Evolutionary conservation across 192 early-diverging fungal species (phyloP).

Genomic region (Geosiphon pyriformis): DNA sequence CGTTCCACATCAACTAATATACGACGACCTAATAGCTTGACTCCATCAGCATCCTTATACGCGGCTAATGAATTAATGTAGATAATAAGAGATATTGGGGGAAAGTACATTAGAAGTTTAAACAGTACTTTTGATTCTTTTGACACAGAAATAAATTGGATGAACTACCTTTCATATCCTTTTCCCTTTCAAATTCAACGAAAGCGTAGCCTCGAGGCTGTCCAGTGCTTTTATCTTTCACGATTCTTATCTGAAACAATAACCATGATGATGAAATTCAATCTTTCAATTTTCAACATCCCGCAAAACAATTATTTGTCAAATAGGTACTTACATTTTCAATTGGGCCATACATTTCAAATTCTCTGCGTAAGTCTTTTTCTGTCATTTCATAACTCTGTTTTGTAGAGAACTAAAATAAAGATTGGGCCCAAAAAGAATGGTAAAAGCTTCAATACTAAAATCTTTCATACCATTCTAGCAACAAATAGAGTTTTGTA

Average conservation of each 20-base stretch:
- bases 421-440: too few relatives aligned
- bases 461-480: constrained; percentile 53
- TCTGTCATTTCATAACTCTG: constrained; percentile 70
- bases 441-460: neutral
- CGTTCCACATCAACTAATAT: constrained; percentile 93
- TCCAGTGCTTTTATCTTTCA: constrained; percentile 52
- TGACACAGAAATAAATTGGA: neutral
- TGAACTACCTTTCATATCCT: constrained; percentile 30
- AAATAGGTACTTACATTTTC: constrained; percentile 59
- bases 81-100: neutral
- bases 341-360: constrained; percentile 76
- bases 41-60: constrained; percentile 83
- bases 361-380: constrained; percentile 67
- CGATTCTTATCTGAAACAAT: constrained; percentile 72
- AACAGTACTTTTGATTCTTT: neutral
- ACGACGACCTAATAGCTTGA: constrained; percentile 78
- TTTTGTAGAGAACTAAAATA: neutral
- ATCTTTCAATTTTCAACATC: too few relatives aligned
- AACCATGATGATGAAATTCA: too few relatives aligned
- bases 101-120: neutral
- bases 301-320: too few relatives aligned
- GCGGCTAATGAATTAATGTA: constrained; percentile 39
- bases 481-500: constrained; percentile 91
- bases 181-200: constrained; percentile 88
- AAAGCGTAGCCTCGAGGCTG: constrained; percentile 93